A percentile compares a stretch with the other conserved stretches of the same genome.
Conservation (phyloP, 352 stramenopile genomes). For the Phytopythium aichiense region DNA sequence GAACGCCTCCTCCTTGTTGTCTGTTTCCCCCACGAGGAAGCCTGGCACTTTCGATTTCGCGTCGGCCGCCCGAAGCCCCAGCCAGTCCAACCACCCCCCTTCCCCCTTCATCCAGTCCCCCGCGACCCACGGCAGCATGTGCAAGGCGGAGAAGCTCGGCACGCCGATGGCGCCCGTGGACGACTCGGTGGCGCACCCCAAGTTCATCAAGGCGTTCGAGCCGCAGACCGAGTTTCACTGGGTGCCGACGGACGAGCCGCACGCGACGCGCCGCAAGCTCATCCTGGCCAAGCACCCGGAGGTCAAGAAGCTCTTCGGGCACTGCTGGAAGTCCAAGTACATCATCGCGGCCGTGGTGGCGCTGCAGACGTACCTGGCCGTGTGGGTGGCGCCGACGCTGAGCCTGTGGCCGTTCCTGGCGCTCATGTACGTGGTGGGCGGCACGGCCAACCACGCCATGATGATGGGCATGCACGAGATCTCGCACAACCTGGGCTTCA, state of each 20-base stretch:
- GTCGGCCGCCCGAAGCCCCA: neutral
- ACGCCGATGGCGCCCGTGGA: slow-evolving; percentile 31
- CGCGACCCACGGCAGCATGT: slow-evolving; percentile 22
- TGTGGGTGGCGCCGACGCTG: slow-evolving; percentile 47
- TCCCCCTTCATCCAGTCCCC: neutral
- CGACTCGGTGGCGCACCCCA: slow-evolving; percentile 31
- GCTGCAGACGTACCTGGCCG: slow-evolving; percentile 81
- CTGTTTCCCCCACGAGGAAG: too few relatives aligned
- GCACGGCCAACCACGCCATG: slow-evolving; percentile 93
- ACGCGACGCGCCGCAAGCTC: slow-evolving; percentile 78
- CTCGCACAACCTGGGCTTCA: slow-evolving; percentile 95
- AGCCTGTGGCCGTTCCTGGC: slow-evolving; percentile 55
- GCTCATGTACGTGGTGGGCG: slow-evolving; percentile 86
- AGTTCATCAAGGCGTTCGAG: slow-evolving; percentile 46
- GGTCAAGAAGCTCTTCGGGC: slow-evolving; percentile 89
- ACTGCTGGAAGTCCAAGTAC: slow-evolving; percentile 86
- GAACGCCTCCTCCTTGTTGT: neutral
- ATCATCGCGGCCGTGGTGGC: slow-evolving; percentile 64
- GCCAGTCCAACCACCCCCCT: neutral
- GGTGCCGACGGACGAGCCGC: slow-evolving; percentile 81
- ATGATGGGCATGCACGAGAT: slow-evolving; percentile 96
- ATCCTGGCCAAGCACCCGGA: slow-evolving; percentile 88
- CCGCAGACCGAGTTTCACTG: slow-evolving; percentile 75
- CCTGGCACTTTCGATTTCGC: slow-evolving; percentile 2
- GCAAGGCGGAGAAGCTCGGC: slow-evolving; percentile 37